Base-by-base conservation (phyloP, 148 eudicot genomes). In the Vaccinium corymbosum region DNA sequence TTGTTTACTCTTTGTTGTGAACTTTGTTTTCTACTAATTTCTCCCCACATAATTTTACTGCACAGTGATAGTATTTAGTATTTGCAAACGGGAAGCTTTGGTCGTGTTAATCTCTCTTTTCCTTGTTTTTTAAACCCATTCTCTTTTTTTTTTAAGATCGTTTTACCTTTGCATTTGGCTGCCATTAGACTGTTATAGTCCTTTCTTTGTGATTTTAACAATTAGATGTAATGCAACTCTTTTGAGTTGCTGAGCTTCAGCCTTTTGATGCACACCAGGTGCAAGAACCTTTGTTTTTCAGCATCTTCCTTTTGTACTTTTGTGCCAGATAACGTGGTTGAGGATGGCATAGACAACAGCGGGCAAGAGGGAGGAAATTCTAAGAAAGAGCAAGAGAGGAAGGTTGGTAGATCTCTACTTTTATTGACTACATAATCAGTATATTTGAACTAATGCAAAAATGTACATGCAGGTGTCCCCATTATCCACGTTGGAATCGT, bases 401-500 rank as follows among this genome's bases (percentile, higher is more conserved):
- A 91, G 91, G 91, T 91, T 62, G 79, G 57, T 56, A 53, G 42
- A 71, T 80, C 70, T 59, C 49, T 81, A 13, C 7, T 71, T 32
- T 10, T 29, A 49, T 19, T 9, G 42, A 59, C 49, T n/a, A 51
- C 1, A 11, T 35, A 1, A 7, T 51, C 71, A 32, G 5, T 27
- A 7, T 66, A 42, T 46, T 76, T 15, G 53, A 78, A 38, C 87
- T 82, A 74, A 82, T 20, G 10, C 52, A 22, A 8, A 17, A 46
- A n/a, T n/a, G 56, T 72, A 35, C 77, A 17, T 92, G 89, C 94
- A 96, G 99, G 61, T 94, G 76, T 93, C 99, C 78, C 99, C 99
- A 80, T 88, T 92, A 50, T 88, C 98, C 78, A 96, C 99, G 15
- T 86, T 96, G 91, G 99, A 96, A 86, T 89, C 99, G 73, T 92